Percentiles rank a stretch among this genome's conserved stretches.
phyloP scores from a whole-genome alignment of 2,329 filamentous ascomycete species.

The Xylariomycetidae sp. region DNA sequence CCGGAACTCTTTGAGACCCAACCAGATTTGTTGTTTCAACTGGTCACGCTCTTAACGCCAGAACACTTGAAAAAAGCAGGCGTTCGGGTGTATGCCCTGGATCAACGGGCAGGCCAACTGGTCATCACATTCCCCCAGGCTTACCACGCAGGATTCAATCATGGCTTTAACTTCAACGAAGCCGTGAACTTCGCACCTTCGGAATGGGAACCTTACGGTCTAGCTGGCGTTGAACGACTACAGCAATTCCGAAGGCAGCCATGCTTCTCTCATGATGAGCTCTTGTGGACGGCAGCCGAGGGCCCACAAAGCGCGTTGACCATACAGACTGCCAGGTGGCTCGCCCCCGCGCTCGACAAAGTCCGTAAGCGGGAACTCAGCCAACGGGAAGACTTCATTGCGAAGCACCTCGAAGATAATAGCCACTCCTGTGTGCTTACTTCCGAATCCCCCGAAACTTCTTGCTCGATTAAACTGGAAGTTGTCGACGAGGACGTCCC shows the following conservation, averaged over 20 bases:
- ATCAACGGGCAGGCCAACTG: constrained; percentile 91
- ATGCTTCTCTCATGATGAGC: constrained; percentile 95
- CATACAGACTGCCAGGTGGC: constrained; percentile 92
- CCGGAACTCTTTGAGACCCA: constrained; percentile 96
- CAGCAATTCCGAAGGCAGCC: constrained; percentile 85
- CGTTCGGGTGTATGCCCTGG: constrained; percentile 88
- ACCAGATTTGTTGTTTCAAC: constrained; percentile 89
- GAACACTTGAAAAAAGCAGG: constrained; percentile 90
- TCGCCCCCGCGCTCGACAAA: constrained; percentile 77
- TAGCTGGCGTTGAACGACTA: constrained; percentile 77
- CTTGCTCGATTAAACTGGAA: constrained; percentile 55
- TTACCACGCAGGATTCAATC: constrained; percentile 97
- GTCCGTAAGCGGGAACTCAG: constrained; percentile 68
- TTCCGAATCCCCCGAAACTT: constrained; percentile 37
- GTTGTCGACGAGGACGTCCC: constrained; percentile 68
- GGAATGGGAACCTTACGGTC: constrained; percentile 92
- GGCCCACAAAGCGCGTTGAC: constrained; percentile 61
- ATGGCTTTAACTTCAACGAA: constrained; percentile 98
- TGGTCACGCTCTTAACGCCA: constrained; percentile 92
- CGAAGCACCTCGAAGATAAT: constrained; percentile 52
- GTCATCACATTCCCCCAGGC: constrained; percentile 96
- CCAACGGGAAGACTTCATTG: constrained; percentile 62
- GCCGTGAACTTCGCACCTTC: constrained; percentile 94
- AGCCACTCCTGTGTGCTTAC: constrained; percentile 50
- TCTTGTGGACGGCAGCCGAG: constrained; percentile 84